Evolutionary conservation across 345 rosid species (phyloP).

Genomic region (Raphanus sativus): DNA sequence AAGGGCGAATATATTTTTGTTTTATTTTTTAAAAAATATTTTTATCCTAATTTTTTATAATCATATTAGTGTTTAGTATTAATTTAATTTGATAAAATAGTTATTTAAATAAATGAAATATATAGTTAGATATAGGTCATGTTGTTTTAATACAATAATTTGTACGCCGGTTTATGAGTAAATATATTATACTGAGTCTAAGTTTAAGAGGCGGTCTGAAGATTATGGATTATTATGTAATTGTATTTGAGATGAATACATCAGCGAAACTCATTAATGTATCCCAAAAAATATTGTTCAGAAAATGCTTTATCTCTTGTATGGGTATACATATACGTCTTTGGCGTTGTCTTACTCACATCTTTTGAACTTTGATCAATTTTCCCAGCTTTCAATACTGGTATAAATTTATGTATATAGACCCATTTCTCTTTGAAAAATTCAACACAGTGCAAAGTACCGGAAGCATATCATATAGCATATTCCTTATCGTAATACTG

Average conservation of each 20-base stretch:
- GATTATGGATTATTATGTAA: neutral
- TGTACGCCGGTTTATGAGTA: neutral
- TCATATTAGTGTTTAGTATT: too few species aligned
- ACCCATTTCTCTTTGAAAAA: constrained; percentile 29
- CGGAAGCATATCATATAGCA: neutral
- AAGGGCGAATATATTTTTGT: too few species aligned
- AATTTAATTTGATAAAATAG: too few species aligned
- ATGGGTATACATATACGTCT: constrained; percentile 17
- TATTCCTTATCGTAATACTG: constrained; percentile 21
- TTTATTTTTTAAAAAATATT: too few species aligned
- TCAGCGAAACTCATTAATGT: constrained; percentile 6
- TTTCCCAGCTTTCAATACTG: constrained; percentile 7
- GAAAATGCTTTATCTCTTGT: constrained; percentile 8
- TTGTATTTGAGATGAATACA: neutral
- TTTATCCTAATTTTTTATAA: too few species aligned
- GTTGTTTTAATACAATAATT: too few species aligned
- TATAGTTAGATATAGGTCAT: too few species aligned
- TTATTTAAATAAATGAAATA: too few species aligned
- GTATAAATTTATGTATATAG: neutral
- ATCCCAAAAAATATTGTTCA: neutral
- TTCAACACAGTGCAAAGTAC: neutral
- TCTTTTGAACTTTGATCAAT: constrained; percentile 16
- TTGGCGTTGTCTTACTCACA: constrained; percentile 11
- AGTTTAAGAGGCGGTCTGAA: neutral
- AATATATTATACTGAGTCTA: neutral